These are phyloP conservation scores for Fusarium austroafricanum DNA, from an alignment of 2,329 filamentous ascomycete genomes.

Conservation along the genomic window DNA sequence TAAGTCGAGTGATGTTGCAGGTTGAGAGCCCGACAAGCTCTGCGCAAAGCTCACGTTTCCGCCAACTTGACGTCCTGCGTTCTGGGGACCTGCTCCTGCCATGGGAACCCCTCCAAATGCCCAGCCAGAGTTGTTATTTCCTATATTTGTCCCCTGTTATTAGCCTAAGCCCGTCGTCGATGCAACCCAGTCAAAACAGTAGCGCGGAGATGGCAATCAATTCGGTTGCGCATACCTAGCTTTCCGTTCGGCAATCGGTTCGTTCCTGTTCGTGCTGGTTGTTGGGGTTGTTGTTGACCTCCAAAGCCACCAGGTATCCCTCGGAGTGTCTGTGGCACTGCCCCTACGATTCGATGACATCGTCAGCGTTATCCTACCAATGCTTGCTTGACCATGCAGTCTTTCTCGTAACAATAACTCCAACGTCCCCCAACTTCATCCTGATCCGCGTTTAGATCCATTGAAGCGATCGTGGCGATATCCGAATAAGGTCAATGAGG, in stretches of 20 bases:
- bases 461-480: constrained; percentile 33
- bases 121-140: constrained; percentile 68
- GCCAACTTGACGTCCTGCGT: constrained; percentile 64
- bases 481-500: constrained; percentile 23
- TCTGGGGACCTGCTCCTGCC: constrained; percentile 66
- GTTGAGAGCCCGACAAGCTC: constrained; percentile 72
- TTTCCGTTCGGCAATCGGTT: constrained; percentile 74
- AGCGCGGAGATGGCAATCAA: constrained; percentile 6
- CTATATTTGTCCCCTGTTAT: constrained; percentile 49
- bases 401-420: constrained; percentile 11
- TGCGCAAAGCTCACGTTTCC: constrained; percentile 75
- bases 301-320: constrained; percentile 71
- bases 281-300: constrained; percentile 69
- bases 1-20: constrained; percentile 70
- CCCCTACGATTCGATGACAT: constrained; percentile 55
- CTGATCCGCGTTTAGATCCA: constrained; percentile 20
- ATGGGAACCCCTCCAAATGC: constrained; percentile 73
- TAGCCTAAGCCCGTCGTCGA: constrained; percentile 32
- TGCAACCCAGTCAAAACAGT: constrained; percentile 16
- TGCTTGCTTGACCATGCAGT: constrained; percentile 25
- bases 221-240: constrained; percentile 60
- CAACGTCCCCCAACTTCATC: background rate
- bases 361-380: constrained; percentile 46
- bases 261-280: constrained; percentile 63
- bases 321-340: constrained; percentile 71